Percentiles rank a stretch among this genome's conserved stretches.
These are phyloP conservation scores for Kodamaea kakaduensis DNA, from an alignment of 805 yeast genomes.

Conservation along the genomic window DNA sequence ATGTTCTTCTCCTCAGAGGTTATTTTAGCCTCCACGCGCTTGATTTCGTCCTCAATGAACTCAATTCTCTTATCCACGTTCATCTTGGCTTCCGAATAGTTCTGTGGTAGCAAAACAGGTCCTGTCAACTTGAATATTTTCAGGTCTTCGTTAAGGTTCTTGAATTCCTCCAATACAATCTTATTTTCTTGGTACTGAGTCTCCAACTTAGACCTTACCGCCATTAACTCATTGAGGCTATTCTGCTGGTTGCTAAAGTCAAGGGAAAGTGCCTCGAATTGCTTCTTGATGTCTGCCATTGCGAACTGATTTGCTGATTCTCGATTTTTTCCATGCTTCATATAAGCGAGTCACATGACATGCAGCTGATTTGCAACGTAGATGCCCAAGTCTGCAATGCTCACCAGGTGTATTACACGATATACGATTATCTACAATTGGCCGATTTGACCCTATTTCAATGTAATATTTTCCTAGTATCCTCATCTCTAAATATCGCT, in stretches of 20 bases:
- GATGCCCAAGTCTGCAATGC: too few relatives aligned
- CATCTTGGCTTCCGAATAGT: slow-evolving; percentile 69
- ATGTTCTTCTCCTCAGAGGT: slow-evolving; percentile 42
- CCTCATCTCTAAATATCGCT: too few relatives aligned
- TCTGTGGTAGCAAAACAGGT: slow-evolving; percentile 89
- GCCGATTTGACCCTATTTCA: too few relatives aligned
- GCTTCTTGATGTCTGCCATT: slow-evolving; percentile 18
- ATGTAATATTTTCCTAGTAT: too few relatives aligned
- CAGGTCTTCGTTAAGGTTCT: slow-evolving; percentile 56
- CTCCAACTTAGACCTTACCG: slow-evolving; percentile 81
- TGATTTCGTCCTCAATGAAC: slow-evolving; percentile 75
- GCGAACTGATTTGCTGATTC: too few relatives aligned
- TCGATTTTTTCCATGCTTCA: too few relatives aligned
- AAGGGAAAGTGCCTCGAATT: slow-evolving; percentile 42
- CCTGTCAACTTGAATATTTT: slow-evolving; percentile 89
- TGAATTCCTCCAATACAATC: slow-evolving; percentile 82
- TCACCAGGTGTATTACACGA: too few relatives aligned
- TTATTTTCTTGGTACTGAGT: slow-evolving; percentile 92
- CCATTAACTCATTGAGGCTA: slow-evolving; percentile 49
- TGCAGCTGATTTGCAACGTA: too few relatives aligned
- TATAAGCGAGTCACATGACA: too few relatives aligned
- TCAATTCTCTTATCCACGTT: slow-evolving; percentile 89
- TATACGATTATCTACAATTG: too few relatives aligned
- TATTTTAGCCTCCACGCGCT: slow-evolving; percentile 68
- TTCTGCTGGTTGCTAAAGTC: slow-evolving; percentile 45